Evolutionary conservation across 345 rosid species (phyloP), one percentile per base, ranked within the genome.

Genomic region (Linum usitatissimum): DNA sequence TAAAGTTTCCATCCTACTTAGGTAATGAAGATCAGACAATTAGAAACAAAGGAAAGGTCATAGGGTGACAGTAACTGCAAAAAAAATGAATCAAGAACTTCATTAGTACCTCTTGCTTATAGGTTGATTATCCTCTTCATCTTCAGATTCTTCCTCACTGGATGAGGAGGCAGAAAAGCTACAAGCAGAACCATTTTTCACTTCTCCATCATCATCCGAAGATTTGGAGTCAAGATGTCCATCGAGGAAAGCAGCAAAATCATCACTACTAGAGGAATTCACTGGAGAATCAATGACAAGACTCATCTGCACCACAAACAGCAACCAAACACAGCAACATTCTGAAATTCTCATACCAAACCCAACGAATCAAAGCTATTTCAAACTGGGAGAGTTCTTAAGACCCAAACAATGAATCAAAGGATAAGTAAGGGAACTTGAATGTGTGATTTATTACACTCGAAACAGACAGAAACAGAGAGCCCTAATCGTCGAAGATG

Each of bases 261-360:
- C 95, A 0, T 88, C 95, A 23, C 92, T 86, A 66, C 92, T 88
- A 0, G 96, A 88, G 0, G 95, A 91, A 66, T 83, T 83, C 34
- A 85, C 83, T 1, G 91, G 96, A 14, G 96, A 91, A 76, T 88
- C 95, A 14, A 82, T 73, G 6, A 72, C 78, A 0, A 91, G 73
- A 71, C 90, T 91, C 96, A 86, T 91, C 93, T 87, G 72, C 15
- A 10, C 51, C 51, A 45, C 51, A 10, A 45, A 45, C 10, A 6
- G 38, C 38, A 34, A 34, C 38, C 38, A 34, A 34, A 34, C 38
- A 34, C 15, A 45, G 10, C 51, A 45, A 10, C 51, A 45, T 45
- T 45, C 14, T 7, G 14, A 42, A 9, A 42, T 42, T 42, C 49
- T 31, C 36, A 31, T 2, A 31, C 6, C 6, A 31, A 3, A 31